These are phyloP conservation scores for Friedmanniomyces endolithicus DNA, from an alignment of 495 filamentous ascomycete genomes.

Conservation along the genomic window DNA sequence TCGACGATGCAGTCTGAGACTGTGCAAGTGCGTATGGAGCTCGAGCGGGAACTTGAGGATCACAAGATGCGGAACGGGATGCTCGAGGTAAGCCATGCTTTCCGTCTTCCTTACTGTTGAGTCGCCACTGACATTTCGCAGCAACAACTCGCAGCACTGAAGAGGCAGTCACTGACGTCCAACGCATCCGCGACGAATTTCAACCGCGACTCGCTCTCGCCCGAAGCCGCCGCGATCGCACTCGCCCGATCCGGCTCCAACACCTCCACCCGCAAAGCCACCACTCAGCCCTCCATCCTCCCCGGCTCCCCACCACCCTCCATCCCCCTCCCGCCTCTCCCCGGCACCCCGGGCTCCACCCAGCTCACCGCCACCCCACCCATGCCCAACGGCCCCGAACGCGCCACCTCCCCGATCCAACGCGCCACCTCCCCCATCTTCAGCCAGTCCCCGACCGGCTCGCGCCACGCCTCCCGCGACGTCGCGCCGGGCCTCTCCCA, in stretches of 20 bases:
- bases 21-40: slow-evolving; percentile 38
- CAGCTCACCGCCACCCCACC: slow-evolving; percentile 35
- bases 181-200: slow-evolving; percentile 8
- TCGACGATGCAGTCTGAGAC: slow-evolving; percentile 58
- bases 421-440: slow-evolving; percentile 32
- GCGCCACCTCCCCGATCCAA: slow-evolving; percentile 16
- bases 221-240: slow-evolving; percentile 31
- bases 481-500: slow-evolving; percentile 48
- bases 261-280: slow-evolving; percentile 67
- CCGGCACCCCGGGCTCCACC: slow-evolving; percentile 33
- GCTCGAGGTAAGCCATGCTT: slow-evolving; percentile 47
- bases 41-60: slow-evolving; percentile 45
- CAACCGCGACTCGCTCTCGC: slow-evolving; percentile 30
- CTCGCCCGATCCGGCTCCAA: slow-evolving; percentile 67
- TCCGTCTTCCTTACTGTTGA: slow-evolving; percentile 1
- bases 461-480: slow-evolving; percentile 71
- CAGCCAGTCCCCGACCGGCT: slow-evolving; percentile 35
- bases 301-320: slow-evolving; percentile 72
- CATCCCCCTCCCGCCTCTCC: slow-evolving; percentile 89
- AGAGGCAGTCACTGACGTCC: slow-evolving; percentile 26
- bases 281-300: slow-evolving; percentile 59
- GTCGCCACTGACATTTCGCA: slow-evolving; percentile 31
- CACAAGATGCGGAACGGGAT: slow-evolving; percentile 48
- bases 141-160: slow-evolving; percentile 48
- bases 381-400: slow-evolving; percentile 27